Percentiles rank a stretch among this genome's conserved stretches.
Evolutionary conservation across 164 flowering plant genomes (phyloP).

Genomic region (Santalum album): DNA sequence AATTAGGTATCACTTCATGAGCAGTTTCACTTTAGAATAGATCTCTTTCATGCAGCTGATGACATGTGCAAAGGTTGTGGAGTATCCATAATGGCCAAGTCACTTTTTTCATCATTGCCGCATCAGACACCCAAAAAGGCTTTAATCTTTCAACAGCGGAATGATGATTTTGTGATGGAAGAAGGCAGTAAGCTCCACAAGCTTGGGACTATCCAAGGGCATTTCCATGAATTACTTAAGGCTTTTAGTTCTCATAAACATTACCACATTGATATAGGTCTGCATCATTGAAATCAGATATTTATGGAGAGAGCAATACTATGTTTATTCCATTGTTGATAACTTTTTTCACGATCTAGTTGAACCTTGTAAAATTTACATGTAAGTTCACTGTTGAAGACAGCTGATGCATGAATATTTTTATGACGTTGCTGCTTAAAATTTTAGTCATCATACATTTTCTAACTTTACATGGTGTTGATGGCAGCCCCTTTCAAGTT

Average conservation of each 20-base stretch:
- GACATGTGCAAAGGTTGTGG: constrained; percentile 57
- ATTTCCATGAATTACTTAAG: constrained; percentile 36
- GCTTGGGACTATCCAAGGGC: constrained; percentile 36
- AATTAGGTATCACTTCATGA: constrained; percentile 11
- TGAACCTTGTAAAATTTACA: neutral
- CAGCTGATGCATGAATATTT: no score
- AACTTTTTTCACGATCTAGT: neutral
- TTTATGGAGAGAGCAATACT: no score
- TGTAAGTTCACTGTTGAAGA: no score
- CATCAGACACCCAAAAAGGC: constrained; percentile 32
- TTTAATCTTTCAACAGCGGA: constrained; percentile 33
- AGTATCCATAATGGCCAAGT: constrained; percentile 83
- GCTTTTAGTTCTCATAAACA: constrained; percentile 26
- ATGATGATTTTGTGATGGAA: constrained; percentile 29
- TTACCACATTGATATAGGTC: constrained; percentile 50
- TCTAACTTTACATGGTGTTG: constrained; percentile 13
- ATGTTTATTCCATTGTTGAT: constrained; percentile 1
- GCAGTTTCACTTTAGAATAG: constrained; percentile 37
- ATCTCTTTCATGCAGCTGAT: constrained; percentile 79
- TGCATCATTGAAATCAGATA: constrained; percentile 12
- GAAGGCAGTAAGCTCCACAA: constrained; percentile 25
- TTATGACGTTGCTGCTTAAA: no score
- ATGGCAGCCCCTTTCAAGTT: constrained; percentile 75
- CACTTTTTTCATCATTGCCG: constrained; percentile 72
- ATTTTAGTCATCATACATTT: neutral